These are phyloP conservation scores for Earliella scabrosa DNA, from an alignment of 1,284 basidiomycete species.

Conservation along the genomic window DNA sequence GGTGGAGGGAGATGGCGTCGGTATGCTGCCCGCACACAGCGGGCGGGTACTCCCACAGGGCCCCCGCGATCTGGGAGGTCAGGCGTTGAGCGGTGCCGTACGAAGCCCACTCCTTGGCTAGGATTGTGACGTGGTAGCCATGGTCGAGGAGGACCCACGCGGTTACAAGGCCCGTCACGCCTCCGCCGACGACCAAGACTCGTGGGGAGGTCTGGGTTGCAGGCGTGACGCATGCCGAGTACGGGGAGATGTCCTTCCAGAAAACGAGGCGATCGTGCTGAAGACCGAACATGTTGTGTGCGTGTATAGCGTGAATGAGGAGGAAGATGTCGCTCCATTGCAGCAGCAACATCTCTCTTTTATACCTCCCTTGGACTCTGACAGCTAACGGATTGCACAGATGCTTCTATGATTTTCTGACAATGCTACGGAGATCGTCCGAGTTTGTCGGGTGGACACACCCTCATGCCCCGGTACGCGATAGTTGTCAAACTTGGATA, in stretches of 20 bases:
- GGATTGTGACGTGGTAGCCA: constrained; percentile 37
- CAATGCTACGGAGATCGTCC: too few species aligned
- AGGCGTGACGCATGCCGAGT: constrained; percentile 1
- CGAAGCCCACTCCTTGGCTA: constrained; percentile 32
- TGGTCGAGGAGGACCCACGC: constrained; percentile 37
- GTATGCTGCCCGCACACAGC: constrained; percentile 41
- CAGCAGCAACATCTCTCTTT: too few species aligned
- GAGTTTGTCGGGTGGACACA: too few species aligned
- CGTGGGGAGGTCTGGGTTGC: constrained; percentile 13
- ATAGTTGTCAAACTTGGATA: too few species aligned
- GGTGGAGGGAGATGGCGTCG: constrained; percentile 34
- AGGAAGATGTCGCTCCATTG: too few species aligned
- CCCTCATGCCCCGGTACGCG: too few species aligned
- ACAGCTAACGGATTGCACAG: too few species aligned
- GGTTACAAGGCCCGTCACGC: constrained; percentile 34
- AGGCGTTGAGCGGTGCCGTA: constrained; percentile 28
- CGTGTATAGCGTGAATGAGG: too few species aligned
- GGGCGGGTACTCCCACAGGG: constrained; percentile 41
- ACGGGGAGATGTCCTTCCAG: constrained; percentile 11
- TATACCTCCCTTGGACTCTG: too few species aligned
- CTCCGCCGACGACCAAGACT: constrained; percentile 30
- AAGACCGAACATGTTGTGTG: too few species aligned
- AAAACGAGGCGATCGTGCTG: too few species aligned
- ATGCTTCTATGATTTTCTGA: too few species aligned
- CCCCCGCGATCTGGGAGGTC: constrained; percentile 38